Conservation (phyloP, 768 basidiomycete species). For the Amanita exitialis region DNA sequence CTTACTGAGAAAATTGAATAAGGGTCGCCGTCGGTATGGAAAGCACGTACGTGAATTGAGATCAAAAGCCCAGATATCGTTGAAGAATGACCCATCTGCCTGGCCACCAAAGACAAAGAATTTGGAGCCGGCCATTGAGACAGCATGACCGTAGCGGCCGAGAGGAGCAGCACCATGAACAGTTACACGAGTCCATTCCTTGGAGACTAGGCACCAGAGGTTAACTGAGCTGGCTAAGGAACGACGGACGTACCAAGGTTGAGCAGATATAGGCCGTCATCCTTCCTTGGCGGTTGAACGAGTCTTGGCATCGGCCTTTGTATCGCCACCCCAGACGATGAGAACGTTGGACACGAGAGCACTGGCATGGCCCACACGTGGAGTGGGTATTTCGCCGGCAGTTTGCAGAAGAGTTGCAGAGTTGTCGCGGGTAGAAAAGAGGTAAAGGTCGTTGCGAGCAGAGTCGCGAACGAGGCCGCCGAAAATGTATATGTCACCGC, state of each 20-base stretch:
- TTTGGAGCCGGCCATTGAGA: constrained; percentile 81
- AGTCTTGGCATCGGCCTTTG: constrained; percentile 62
- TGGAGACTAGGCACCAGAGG: constrained; percentile 47
- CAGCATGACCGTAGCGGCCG: constrained; percentile 94
- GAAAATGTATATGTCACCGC: constrained; percentile 91
- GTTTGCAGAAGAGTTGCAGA: constrained; percentile 80
- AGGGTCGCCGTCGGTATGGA: not conserved
- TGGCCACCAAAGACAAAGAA: constrained; percentile 97
- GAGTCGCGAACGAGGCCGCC: constrained; percentile 91
- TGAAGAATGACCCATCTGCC: constrained; percentile 88
- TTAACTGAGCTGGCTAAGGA: not conserved
- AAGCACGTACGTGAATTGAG: constrained; percentile 73
- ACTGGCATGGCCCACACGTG: constrained; percentile 93
- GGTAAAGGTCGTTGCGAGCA: constrained; percentile 87
- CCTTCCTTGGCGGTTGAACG: constrained; percentile 67
- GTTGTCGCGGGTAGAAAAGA: constrained; percentile 74
- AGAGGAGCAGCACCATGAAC: constrained; percentile 69
- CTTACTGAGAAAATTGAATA: constrained; percentile 46
- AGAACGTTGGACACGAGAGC: constrained; percentile 93
- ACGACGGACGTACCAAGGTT: constrained; percentile 69
- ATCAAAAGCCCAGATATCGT: constrained; percentile 95
- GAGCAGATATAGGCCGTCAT: constrained; percentile 87
- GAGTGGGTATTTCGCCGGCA: constrained; percentile 76
- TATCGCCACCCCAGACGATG: constrained; percentile 98
- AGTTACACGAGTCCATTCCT: constrained; percentile 89